Conservation (phyloP, 1,284 basidiomycete species). For the Rhodotorula sp. region DNA sequence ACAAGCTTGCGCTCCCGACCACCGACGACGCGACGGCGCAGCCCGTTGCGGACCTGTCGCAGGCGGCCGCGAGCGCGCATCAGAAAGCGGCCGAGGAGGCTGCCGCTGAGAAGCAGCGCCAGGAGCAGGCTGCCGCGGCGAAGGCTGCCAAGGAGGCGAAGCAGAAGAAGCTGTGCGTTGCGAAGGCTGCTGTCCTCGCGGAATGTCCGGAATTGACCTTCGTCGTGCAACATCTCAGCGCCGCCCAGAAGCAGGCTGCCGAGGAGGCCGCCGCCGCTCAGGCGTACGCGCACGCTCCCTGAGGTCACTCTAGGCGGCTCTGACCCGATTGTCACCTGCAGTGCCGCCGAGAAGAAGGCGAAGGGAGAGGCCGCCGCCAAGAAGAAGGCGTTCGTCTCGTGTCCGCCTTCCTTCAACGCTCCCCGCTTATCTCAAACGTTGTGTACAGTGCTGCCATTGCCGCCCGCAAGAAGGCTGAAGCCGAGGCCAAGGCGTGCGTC, state of each 20-base stretch:
- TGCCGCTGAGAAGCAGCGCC: not conserved
- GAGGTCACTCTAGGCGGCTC: not conserved
- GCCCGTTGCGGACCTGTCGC: not conserved
- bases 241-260: not conserved
- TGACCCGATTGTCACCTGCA: too few relatives aligned
- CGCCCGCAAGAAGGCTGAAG: too few relatives aligned
- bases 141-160: not conserved
- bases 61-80: not conserved
- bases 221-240: not conserved
- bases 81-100: not conserved
- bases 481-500: too few relatives aligned
- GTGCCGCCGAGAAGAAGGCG: slow-evolving; percentile 5
- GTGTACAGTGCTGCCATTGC: too few relatives aligned
- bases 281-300: not conserved
- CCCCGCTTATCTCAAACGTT: too few relatives aligned
- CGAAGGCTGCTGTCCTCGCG: not conserved
- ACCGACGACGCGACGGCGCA: not conserved
- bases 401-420: not conserved
- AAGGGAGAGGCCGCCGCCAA: slow-evolving; percentile 6
- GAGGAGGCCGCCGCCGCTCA: not conserved
- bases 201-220: not conserved
- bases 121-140: slow-evolving; percentile 1
- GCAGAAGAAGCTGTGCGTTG: slow-evolving; percentile 2
- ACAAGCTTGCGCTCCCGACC: slow-evolving; percentile 13
- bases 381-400: slow-evolving; percentile 1